These are phyloP conservation scores for Aspergillus puulaauensis DNA, from an alignment of 2,329 filamentous ascomycete genomes.

Conservation along the genomic window DNA sequence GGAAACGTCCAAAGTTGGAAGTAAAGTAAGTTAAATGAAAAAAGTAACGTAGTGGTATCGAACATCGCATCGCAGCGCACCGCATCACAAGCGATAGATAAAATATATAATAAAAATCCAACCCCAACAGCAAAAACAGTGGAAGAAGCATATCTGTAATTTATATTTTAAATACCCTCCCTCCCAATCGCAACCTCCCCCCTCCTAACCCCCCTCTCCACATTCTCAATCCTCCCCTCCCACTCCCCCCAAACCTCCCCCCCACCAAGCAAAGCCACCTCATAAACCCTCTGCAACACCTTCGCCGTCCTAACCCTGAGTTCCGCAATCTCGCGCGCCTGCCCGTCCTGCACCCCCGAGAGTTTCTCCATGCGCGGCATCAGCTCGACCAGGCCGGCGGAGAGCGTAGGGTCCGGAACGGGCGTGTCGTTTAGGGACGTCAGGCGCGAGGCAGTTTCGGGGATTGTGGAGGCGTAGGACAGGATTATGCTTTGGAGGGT, in stretches of 20 bases:
- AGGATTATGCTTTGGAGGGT: conserved; percentile 43
- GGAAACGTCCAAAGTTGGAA: too few relatives aligned
- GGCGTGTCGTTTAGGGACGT: conserved; percentile 50
- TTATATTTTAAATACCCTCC: conserved; percentile 46
- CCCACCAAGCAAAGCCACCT: conserved; percentile 66
- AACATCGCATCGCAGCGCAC: background rate
- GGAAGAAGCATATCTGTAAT: too few relatives aligned
- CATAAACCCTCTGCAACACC: conserved; percentile 70
- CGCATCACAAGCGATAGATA: background rate
- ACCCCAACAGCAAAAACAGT: background rate
- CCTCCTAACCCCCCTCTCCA: conserved; percentile 66
- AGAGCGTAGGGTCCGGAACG: conserved; percentile 43
- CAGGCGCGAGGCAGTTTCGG: conserved; percentile 48
- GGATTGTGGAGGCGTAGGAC: conserved; percentile 46
- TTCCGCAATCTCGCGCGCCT: conserved; percentile 41
- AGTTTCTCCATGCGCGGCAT: conserved; percentile 43
- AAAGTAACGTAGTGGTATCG: background rate
- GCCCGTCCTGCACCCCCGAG: conserved; percentile 36
- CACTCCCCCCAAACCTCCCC: conserved; percentile 70
- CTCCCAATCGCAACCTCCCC: conserved; percentile 58
- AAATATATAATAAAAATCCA: background rate
- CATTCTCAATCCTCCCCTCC: conserved; percentile 65
- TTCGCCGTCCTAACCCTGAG: conserved; percentile 44
- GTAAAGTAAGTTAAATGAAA: background rate
- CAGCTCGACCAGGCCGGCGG: conserved; percentile 43